phyloP scores from a whole-genome alignment of 1,284 basidiomycete genomes.

The Malassezia dermatis region DNA sequence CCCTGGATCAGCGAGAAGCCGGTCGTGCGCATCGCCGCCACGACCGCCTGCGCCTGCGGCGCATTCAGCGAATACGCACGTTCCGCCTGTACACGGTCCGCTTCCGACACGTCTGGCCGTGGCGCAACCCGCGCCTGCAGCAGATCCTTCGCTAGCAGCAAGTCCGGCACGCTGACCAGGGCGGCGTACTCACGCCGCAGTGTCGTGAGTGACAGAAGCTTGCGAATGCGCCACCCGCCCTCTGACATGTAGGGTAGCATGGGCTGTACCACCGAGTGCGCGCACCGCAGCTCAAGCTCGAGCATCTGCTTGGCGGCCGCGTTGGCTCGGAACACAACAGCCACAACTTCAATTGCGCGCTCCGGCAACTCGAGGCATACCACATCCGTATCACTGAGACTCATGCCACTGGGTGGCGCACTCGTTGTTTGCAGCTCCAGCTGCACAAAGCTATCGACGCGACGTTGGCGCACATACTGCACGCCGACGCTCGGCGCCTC shows the following conservation, averaged over 20 bases:
- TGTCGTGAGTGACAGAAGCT: conserved; percentile 80
- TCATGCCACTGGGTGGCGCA: background rate
- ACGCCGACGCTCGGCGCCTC: background rate
- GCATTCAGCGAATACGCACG: conserved; percentile 69
- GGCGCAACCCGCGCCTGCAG: conserved; percentile 57
- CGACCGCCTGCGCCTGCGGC: conserved; percentile 83
- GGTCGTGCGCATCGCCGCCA: conserved; percentile 60
- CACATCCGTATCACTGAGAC: conserved; percentile 11
- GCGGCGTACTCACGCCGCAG: conserved; percentile 85
- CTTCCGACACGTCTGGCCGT: conserved; percentile 51
- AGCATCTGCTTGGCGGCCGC: background rate
- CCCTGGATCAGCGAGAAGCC: conserved; percentile 94
- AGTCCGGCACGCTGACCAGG: conserved; percentile 68
- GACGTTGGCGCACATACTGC: background rate
- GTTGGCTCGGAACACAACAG: background rate
- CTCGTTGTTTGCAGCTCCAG: conserved; percentile 46
- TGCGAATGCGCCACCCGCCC: conserved; percentile 63
- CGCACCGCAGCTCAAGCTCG: background rate
- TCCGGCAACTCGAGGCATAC: conserved; percentile 1
- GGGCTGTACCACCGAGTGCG: conserved; percentile 15
- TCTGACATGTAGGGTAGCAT: background rate
- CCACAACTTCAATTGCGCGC: background rate
- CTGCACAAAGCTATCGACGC: conserved; percentile 56
- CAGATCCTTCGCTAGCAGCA: conserved; percentile 64
- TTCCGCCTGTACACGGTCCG: conserved; percentile 57